These are phyloP conservation scores for Talaromyces albobiverticillius DNA, from an alignment of 2,329 filamentous ascomycete genomes.

Conservation along the genomic window DNA sequence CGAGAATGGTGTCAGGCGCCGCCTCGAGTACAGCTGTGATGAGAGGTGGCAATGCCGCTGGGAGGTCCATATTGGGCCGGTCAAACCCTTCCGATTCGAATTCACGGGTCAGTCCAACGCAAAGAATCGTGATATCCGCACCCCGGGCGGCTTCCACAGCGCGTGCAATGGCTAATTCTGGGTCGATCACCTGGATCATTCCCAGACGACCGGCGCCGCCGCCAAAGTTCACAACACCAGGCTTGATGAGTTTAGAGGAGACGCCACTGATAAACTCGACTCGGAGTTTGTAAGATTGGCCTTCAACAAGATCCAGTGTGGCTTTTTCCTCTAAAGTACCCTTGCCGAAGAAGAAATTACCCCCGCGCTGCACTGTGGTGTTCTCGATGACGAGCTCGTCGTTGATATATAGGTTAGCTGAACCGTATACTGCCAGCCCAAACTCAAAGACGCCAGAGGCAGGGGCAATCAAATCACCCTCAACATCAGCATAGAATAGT, in stretches of 20 bases:
- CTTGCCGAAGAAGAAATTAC: constrained; percentile 63
- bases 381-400: constrained; percentile 65
- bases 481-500: constrained; percentile 55
- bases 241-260: constrained; percentile 54
- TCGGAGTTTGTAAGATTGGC: constrained; percentile 56
- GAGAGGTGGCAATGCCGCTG: constrained; percentile 52
- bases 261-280: constrained; percentile 60
- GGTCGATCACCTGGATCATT: too few relatives aligned
- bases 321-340: constrained; percentile 64
- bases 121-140: constrained; percentile 44
- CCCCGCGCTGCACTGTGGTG: constrained; percentile 59
- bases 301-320: constrained; percentile 55
- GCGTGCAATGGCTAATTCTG: too few relatives aligned
- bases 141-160: constrained; percentile 65
- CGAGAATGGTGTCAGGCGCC: constrained; percentile 68
- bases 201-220: constrained; percentile 62
- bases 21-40: constrained; percentile 62
- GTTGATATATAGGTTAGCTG: constrained; percentile 62
- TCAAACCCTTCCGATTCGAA: constrained; percentile 76
- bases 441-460: constrained; percentile 62
- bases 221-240: constrained; percentile 50
- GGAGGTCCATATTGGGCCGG: constrained; percentile 56
- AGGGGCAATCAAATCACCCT: constrained; percentile 56
- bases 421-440: constrained; percentile 62
- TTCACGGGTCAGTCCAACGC: constrained; percentile 45